These are phyloP conservation scores for Penicillium sumatraense DNA, from an alignment of 2,329 filamentous ascomycete genomes.

Conservation along the genomic window DNA sequence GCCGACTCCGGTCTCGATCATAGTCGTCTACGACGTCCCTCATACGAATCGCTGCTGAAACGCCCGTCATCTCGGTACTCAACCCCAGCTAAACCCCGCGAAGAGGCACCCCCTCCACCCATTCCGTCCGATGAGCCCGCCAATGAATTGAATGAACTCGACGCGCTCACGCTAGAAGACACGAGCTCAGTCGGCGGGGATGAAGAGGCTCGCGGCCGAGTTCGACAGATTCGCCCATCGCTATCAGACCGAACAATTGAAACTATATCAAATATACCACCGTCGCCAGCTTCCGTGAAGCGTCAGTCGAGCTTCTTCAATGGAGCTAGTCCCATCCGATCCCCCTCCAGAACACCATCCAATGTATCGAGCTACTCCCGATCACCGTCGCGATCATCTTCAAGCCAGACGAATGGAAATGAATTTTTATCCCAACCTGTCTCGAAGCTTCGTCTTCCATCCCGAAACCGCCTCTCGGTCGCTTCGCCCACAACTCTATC, in stretches of 20 bases:
- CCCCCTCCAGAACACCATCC: slow-evolving; percentile 67
- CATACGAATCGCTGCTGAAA: slow-evolving; percentile 43
- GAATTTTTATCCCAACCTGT: slow-evolving; percentile 49
- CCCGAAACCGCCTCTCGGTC: slow-evolving; percentile 35
- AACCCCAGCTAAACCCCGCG: slow-evolving; percentile 28
- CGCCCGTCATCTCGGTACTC: slow-evolving; percentile 35
- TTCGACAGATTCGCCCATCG: slow-evolving; percentile 33
- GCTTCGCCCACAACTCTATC: slow-evolving; percentile 25
- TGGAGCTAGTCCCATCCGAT: slow-evolving; percentile 62
- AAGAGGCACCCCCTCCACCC: slow-evolving; percentile 22
- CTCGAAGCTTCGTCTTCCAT: slow-evolving; percentile 39
- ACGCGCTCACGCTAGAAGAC: slow-evolving; percentile 21
- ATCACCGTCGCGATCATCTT: slow-evolving; percentile 49
- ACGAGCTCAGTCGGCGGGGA: slow-evolving; percentile 8
- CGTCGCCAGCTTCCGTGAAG: slow-evolving; percentile 72
- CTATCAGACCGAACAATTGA: slow-evolving; percentile 84
- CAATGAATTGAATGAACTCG: slow-evolving; percentile 23
- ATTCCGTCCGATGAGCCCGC: slow-evolving; percentile 27
- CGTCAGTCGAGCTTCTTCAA: slow-evolving; percentile 76
- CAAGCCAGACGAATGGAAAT: slow-evolving; percentile 58
- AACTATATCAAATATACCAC: slow-evolving; percentile 76
- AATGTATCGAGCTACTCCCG: slow-evolving; percentile 55
- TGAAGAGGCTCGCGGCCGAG: slow-evolving; percentile 29
- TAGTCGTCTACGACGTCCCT: slow-evolving; percentile 43
- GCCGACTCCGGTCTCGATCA: slow-evolving; percentile 44